Evolutionary conservation across 371 early-diverging fungal genomes (phyloP).

Genomic region (Coemansia sp.): DNA sequence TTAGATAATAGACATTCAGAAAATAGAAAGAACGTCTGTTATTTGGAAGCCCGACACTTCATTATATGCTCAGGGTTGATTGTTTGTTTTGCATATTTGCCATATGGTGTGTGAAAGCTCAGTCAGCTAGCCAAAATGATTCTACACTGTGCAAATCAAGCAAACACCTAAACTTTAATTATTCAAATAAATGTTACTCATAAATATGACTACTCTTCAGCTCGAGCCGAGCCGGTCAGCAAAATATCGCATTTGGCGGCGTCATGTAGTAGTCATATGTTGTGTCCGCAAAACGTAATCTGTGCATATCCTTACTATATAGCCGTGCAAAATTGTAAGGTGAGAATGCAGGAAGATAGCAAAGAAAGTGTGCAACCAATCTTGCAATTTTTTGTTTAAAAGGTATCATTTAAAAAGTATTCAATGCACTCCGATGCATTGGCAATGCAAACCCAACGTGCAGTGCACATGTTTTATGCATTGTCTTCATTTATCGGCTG

Average conservation of each 20-base stretch:
- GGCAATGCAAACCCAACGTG: constrained; percentile 1
- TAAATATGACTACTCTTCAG: background rate
- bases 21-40: background rate
- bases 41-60: background rate
- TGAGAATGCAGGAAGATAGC: background rate
- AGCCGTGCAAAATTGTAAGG: background rate
- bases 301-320: background rate
- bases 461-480: background rate
- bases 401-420: background rate
- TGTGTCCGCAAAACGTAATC: background rate
- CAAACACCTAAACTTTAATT: no score
- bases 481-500: background rate
- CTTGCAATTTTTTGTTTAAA: background rate
- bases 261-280: background rate
- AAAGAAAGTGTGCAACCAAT: background rate
- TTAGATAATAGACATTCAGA: background rate
- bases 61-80: background rate
- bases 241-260: background rate
- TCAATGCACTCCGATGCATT: background rate
- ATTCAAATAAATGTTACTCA: no score
- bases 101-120: background rate
- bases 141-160: no score
- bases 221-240: background rate
- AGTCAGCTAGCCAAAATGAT: background rate
- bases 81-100: background rate